Evolutionary conservation across 2,329 filamentous ascomycete genomes (phyloP).

Genomic region (Xylariaceae sp.): DNA sequence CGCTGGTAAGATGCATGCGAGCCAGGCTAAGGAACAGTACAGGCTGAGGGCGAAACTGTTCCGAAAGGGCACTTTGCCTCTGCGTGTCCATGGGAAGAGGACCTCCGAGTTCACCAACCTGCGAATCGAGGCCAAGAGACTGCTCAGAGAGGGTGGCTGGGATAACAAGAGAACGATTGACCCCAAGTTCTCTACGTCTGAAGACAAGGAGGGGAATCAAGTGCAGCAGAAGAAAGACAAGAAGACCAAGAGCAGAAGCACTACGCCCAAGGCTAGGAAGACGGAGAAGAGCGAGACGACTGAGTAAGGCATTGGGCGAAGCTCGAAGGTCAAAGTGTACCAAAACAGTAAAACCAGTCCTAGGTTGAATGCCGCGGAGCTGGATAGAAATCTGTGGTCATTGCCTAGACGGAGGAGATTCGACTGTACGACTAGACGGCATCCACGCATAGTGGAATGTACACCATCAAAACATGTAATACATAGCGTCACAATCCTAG

Average conservation of each 20-base stretch:
- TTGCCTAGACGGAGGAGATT: too few relatives aligned
- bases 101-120: slow-evolving; percentile 38
- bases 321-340: too few relatives aligned
- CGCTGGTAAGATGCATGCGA: slow-evolving; percentile 30
- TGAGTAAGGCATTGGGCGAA: too few relatives aligned
- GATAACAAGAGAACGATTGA: slow-evolving; percentile 43
- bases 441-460: too few relatives aligned
- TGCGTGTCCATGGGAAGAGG: slow-evolving; percentile 40
- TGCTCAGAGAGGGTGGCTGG: slow-evolving; percentile 62
- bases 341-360: too few relatives aligned
- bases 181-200: slow-evolving; percentile 19
- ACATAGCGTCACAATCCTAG: too few relatives aligned
- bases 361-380: too few relatives aligned
- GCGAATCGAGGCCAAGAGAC: slow-evolving; percentile 55
- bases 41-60: neutral
- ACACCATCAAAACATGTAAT: too few relatives aligned
- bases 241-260: neutral
- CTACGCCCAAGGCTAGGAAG: too few relatives aligned
- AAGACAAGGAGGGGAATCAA: neutral
- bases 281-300: too few relatives aligned
- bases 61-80: slow-evolving; percentile 30
- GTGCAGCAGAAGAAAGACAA: neutral
- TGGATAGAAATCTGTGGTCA: too few relatives aligned
- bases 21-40: slow-evolving; percentile 34
- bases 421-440: too few relatives aligned